phyloP scores from a whole-genome alignment of 164 flowering plant genomes.

The Nelumbo lutea region DNA sequence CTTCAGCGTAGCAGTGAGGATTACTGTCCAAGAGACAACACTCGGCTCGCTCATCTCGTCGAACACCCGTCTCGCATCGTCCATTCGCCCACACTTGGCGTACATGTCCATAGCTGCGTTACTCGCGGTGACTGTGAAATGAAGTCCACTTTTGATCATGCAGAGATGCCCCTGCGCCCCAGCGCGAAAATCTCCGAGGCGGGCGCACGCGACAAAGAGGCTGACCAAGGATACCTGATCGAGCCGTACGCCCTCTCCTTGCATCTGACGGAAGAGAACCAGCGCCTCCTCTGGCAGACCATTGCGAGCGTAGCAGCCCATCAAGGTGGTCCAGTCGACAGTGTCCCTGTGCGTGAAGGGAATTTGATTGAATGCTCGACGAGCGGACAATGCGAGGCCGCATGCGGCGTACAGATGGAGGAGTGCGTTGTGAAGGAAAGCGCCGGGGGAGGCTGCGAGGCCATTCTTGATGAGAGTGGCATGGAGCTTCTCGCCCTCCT shows the following conservation, averaged over 20 bases:
- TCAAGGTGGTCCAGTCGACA: constrained; percentile 62
- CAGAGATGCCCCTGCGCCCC: constrained; percentile 41
- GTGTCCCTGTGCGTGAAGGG: constrained; percentile 41
- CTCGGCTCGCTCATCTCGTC: constrained; percentile 38
- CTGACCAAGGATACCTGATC: constrained; percentile 54
- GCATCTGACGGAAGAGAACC: constrained; percentile 39
- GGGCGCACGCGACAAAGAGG: constrained; percentile 38
- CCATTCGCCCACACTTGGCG: constrained; percentile 47
- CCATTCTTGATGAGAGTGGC: constrained; percentile 47
- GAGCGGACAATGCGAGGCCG: constrained; percentile 29
- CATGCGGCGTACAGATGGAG: constrained; percentile 43
- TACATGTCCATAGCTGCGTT: constrained; percentile 69
- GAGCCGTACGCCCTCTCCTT: constrained; percentile 9
- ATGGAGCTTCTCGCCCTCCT: constrained; percentile 40
- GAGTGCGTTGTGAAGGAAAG: constrained; percentile 51
- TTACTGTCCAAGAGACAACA: constrained; percentile 67
- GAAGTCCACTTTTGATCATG: constrained; percentile 43
- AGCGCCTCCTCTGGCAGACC: constrained; percentile 26
- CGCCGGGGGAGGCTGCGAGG: constrained; percentile 21
- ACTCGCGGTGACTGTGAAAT: constrained; percentile 24
- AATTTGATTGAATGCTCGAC: constrained; percentile 54
- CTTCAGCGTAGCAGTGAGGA: constrained; percentile 38
- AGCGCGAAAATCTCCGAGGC: constrained; percentile 24
- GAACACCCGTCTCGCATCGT: constrained; percentile 40
- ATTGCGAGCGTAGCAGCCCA: constrained; percentile 33